Evolutionary conservation across 345 rosid species (phyloP).

Genomic region (Kernera saxatilis): DNA sequence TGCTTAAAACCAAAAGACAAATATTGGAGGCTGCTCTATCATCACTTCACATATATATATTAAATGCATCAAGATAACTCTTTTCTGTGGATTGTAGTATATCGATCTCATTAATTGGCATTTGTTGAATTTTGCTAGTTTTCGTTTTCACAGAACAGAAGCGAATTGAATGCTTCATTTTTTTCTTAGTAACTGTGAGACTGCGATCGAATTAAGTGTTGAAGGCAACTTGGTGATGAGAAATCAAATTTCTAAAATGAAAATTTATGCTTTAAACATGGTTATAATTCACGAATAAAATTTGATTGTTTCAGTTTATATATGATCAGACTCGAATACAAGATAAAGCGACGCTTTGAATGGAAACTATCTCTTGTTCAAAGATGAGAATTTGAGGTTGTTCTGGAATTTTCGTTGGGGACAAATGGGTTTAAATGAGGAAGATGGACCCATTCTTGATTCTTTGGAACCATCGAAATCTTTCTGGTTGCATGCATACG

Average conservation of each 20-base stretch:
- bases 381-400: not conserved
- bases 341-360: not conserved
- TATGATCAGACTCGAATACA: not conserved
- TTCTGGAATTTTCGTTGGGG: not conserved
- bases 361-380: not conserved
- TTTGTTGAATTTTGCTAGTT: conserved; percentile 7
- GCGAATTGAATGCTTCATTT: not conserved
- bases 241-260: not conserved
- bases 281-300: not conserved
- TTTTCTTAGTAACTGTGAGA: not conserved
- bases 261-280: not conserved
- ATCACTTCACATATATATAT: conserved; percentile 8
- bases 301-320: not conserved
- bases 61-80: conserved; percentile 14
- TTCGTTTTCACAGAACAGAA: conserved; percentile 10
- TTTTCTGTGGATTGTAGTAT: not conserved
- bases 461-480: conserved; percentile 13
- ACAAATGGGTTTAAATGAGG: not conserved
- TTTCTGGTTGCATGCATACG: conserved; percentile 22
- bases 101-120: conserved; percentile 1
- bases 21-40: conserved; percentile 1
- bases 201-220: conserved; percentile 16
- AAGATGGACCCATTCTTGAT: conserved; percentile 22
- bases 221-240: conserved; percentile 7
- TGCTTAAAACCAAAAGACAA: not conserved